Percentiles rank a stretch among this genome's conserved stretches.
Evolutionary conservation across 306 rosid species (phyloP).

Genomic region (Pyrus betulifolia): DNA sequence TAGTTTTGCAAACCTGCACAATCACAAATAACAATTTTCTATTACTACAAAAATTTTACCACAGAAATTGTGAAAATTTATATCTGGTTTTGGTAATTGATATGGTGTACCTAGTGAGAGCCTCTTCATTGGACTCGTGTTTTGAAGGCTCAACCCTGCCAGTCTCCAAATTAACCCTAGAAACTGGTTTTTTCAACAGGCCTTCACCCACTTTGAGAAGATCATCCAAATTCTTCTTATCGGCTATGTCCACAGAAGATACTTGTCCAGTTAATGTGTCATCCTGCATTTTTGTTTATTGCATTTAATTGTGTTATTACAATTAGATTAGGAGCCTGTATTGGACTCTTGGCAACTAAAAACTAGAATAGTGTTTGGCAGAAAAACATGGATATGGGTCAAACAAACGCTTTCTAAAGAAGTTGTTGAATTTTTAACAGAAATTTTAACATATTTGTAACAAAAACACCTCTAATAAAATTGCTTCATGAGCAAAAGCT

Average conservation of each 20-base stretch:
- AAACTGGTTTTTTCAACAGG: slow-evolving; percentile 29
- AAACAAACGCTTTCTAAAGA: too few species aligned
- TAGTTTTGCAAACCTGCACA: slow-evolving; percentile 39
- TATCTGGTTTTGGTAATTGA: background rate
- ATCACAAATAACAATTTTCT: background rate
- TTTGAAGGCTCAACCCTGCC: slow-evolving; percentile 20
- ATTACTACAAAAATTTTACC: background rate
- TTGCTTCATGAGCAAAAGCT: too few species aligned
- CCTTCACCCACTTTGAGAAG: slow-evolving; percentile 37
- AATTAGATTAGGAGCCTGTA: too few species aligned
- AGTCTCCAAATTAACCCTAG: slow-evolving; percentile 26
- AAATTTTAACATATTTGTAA: too few species aligned
- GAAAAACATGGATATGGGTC: too few species aligned
- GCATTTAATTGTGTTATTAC: background rate
- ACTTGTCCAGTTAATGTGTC: slow-evolving; percentile 29
- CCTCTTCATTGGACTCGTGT: slow-evolving; percentile 36
- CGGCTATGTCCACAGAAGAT: slow-evolving; percentile 25
- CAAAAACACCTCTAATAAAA: too few species aligned
- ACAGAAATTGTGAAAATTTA: background rate
- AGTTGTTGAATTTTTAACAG: too few species aligned
- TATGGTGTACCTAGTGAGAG: slow-evolving; percentile 36
- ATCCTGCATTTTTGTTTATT: slow-evolving; percentile 26
- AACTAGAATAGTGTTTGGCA: too few species aligned
- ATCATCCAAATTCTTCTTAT: slow-evolving; percentile 29
- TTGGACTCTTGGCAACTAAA: too few species aligned